phyloP scores from a whole-genome alignment of 768 basidiomycete genomes.

The Mycena leptocephala region DNA sequence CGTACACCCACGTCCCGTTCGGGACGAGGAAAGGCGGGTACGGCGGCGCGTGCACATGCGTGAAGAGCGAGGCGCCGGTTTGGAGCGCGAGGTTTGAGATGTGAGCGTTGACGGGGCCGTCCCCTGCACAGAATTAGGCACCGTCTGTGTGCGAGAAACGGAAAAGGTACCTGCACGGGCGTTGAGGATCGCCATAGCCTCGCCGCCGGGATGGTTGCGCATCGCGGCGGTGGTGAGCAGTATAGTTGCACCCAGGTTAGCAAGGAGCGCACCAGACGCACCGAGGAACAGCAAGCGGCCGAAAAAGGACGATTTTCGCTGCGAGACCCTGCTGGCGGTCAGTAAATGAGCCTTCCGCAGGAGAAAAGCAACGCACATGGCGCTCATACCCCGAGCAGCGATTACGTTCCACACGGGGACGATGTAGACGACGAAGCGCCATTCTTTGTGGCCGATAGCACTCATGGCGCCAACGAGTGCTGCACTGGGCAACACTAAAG shows the following conservation, averaged over 20 bases:
- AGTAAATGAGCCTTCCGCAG: not conserved
- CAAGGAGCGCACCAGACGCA: conserved; percentile 62
- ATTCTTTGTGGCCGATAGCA: conserved; percentile 93
- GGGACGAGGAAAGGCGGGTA: conserved; percentile 47
- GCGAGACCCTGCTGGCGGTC: conserved; percentile 55
- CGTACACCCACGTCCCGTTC: conserved; percentile 73
- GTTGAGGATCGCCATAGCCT: conserved; percentile 79
- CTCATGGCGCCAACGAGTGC: conserved; percentile 78
- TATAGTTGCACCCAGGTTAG: conserved; percentile 70
- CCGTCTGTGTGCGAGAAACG: not conserved
- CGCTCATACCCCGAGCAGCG: conserved; percentile 76
- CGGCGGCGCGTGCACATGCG: conserved; percentile 77
- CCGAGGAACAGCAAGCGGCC: conserved; percentile 63
- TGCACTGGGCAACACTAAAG: conserved; percentile 62
- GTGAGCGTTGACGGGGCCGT: conserved; percentile 74
- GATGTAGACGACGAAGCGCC: conserved; percentile 95
- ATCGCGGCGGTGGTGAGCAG: conserved; percentile 73
- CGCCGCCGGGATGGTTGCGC: conserved; percentile 92
- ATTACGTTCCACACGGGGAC: conserved; percentile 88
- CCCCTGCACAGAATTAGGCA: conserved; percentile 12
- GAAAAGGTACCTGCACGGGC: conserved; percentile 39
- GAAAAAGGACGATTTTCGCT: conserved; percentile 64
- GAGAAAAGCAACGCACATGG: conserved; percentile 70
- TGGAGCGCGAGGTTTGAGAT: conserved; percentile 91
- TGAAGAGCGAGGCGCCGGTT: conserved; percentile 92